These are phyloP conservation scores for Gentiana dahurica DNA, from an alignment of 257 asterid genomes.

Conservation along the genomic window DNA sequence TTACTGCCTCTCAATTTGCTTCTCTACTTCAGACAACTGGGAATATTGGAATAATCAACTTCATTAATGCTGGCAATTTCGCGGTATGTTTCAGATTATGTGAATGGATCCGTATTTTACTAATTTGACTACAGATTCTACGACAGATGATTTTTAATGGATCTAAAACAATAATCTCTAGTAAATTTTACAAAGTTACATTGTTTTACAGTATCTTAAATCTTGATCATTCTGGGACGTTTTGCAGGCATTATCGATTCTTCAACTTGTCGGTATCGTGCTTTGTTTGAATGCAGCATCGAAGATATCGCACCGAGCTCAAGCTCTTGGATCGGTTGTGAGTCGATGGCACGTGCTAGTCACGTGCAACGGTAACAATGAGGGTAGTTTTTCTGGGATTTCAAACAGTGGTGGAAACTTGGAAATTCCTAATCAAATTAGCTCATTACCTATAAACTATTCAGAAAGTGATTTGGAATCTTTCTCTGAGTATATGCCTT, in stretches of 20 bases:
- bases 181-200: too few relatives aligned
- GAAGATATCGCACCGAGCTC: slow-evolving; percentile 89
- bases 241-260: slow-evolving; percentile 58
- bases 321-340: slow-evolving; percentile 66
- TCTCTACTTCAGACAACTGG: slow-evolving; percentile 58
- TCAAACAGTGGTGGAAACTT: slow-evolving; percentile 29
- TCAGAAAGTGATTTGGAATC: slow-evolving; percentile 86
- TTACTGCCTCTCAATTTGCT: slow-evolving; percentile 60
- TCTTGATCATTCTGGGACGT: not conserved
- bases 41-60: slow-evolving; percentile 55
- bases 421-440: slow-evolving; percentile 19
- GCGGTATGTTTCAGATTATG: slow-evolving; percentile 29
- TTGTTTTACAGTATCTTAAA: too few relatives aligned
- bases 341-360: slow-evolving; percentile 83
- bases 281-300: slow-evolving; percentile 72
- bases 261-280: slow-evolving; percentile 61
- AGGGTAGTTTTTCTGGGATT: slow-evolving; percentile 27
- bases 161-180: too few relatives aligned
- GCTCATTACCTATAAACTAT: slow-evolving; percentile 26
- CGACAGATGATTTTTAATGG: not conserved
- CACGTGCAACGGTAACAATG: slow-evolving; percentile 49
- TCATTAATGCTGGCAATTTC: slow-evolving; percentile 78
- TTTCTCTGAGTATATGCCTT: slow-evolving; percentile 22
- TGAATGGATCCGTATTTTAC: not conserved
- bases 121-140: not conserved